phyloP scores from a whole-genome alignment of 208 protist genomes.

The Trypanosoma cruzi region DNA sequence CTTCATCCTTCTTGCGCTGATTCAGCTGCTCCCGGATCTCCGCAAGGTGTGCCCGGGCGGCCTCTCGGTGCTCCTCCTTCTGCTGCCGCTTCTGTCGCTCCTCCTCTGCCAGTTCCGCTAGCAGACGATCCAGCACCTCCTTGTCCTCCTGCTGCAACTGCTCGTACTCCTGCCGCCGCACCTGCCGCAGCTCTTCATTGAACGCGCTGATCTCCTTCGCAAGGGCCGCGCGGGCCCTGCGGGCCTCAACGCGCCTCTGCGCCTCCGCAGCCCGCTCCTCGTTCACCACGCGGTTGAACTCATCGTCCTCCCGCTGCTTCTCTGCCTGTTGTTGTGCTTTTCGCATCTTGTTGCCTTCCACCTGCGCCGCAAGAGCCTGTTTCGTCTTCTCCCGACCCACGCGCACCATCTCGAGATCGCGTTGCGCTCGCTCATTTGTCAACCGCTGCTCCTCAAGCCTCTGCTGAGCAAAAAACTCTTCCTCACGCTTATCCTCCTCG shows the following conservation, averaged over 20 bases:
- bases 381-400: constrained; percentile 38
- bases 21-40: constrained; percentile 48
- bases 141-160: constrained; percentile 64
- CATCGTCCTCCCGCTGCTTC: constrained; percentile 47
- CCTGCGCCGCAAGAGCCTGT: constrained; percentile 71
- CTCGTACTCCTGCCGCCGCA: constrained; percentile 81
- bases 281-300: constrained; percentile 73
- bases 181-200: constrained; percentile 67
- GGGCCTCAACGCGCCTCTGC: constrained; percentile 37
- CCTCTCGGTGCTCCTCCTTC: constrained; percentile 38
- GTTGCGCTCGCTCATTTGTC: constrained; percentile 59
- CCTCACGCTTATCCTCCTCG: constrained; percentile 48
- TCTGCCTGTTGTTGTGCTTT: constrained; percentile 35
- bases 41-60: constrained; percentile 42
- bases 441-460: constrained; percentile 61
- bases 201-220: constrained; percentile 72
- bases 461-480: constrained; percentile 77
- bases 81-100: constrained; percentile 38
- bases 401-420: constrained; percentile 63
- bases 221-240: constrained; percentile 37
- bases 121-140: constrained; percentile 60
- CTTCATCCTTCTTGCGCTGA: constrained; percentile 52
- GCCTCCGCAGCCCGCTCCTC: constrained; percentile 53
- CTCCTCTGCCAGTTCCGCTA: constrained; percentile 58
- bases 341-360: constrained; percentile 64